These are phyloP conservation scores for Spizellomyces punctatus DNA, from an alignment of 192 early-diverging fungal genomes.

Conservation along the genomic window DNA sequence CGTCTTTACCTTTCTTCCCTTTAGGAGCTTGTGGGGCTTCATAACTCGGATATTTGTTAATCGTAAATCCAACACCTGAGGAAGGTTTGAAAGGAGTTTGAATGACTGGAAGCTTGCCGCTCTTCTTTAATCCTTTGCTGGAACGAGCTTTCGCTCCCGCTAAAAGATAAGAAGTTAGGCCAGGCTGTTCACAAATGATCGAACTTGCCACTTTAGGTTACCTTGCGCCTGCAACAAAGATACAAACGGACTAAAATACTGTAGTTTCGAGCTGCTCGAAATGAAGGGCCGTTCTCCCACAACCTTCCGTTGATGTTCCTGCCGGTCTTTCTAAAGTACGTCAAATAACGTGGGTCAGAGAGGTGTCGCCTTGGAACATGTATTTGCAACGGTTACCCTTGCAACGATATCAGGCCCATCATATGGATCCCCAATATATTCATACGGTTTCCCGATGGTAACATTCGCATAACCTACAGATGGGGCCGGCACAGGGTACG, in stretches of 20 bases:
- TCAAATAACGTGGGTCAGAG: background rate
- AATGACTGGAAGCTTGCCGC: background rate
- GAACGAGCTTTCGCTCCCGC: background rate
- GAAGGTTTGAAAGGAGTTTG: conserved; percentile 54
- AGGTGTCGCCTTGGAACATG: background rate
- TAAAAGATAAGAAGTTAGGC: too few species aligned
- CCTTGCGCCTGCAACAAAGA: conserved; percentile 27
- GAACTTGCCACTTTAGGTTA: background rate
- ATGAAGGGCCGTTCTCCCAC: conserved; percentile 53
- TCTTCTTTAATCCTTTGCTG: background rate
- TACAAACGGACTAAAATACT: conserved; percentile 54
- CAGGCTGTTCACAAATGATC: too few species aligned
- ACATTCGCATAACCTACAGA: conserved; percentile 51
- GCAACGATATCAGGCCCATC: conserved; percentile 27
- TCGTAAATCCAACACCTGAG: conserved; percentile 50
- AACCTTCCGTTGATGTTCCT: conserved; percentile 43
- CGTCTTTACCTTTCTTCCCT: conserved; percentile 5
- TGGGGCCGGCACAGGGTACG: background rate
- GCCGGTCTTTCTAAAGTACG: conserved; percentile 35
- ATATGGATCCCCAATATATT: conserved; percentile 56
- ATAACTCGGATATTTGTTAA: conserved; percentile 55
- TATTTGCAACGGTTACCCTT: conserved; percentile 12
- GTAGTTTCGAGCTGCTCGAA: conserved; percentile 34
- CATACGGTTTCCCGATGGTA: conserved; percentile 55
- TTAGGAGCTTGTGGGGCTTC: conserved; percentile 33